A percentile compares a stretch with the other conserved stretches of the same genome.
These are phyloP conservation scores for Rhizophagus prolifer DNA, from an alignment of 192 early-diverging fungal species.

Conservation along the genomic window DNA sequence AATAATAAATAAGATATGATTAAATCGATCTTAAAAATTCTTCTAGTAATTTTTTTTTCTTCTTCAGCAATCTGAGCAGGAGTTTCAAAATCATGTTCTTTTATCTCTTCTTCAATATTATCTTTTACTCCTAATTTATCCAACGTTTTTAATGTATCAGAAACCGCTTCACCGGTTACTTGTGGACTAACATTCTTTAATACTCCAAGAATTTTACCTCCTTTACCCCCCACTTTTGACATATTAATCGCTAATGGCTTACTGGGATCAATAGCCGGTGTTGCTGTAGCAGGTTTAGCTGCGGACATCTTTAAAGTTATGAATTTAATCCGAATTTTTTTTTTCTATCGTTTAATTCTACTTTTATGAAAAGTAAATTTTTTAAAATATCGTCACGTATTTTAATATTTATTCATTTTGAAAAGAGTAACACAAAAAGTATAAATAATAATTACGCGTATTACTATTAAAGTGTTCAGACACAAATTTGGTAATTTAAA, in stretches of 20 bases:
- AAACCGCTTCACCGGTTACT: not conserved
- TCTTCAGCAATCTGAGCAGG: not conserved
- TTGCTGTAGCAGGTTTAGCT: not conserved
- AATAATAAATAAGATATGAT: slow-evolving; percentile 9
- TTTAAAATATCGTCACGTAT: too few relatives aligned
- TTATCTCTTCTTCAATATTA: slow-evolving; percentile 11
- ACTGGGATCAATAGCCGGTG: not conserved
- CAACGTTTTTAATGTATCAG: not conserved
- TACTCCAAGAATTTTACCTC: not conserved
- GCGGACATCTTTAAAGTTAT: not conserved
- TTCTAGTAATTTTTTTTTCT: slow-evolving; percentile 10
- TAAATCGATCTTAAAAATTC: slow-evolving; percentile 9
- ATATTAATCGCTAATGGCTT: not conserved
- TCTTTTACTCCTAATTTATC: slow-evolving; percentile 8
- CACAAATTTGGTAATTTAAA: too few relatives aligned
- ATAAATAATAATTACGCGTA: too few relatives aligned
- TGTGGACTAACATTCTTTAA: not conserved
- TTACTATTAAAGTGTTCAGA: too few relatives aligned
- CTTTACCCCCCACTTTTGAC: not conserved
- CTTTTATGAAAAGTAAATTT: too few relatives aligned
- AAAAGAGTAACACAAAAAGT: too few relatives aligned
- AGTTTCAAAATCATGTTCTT: not conserved
- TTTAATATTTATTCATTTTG: too few relatives aligned
- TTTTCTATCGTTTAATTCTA: too few relatives aligned
- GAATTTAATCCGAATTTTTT: too few relatives aligned